Conservation (phyloP, 257 asterid genomes). For the Nicotiana benthamiana region DNA sequence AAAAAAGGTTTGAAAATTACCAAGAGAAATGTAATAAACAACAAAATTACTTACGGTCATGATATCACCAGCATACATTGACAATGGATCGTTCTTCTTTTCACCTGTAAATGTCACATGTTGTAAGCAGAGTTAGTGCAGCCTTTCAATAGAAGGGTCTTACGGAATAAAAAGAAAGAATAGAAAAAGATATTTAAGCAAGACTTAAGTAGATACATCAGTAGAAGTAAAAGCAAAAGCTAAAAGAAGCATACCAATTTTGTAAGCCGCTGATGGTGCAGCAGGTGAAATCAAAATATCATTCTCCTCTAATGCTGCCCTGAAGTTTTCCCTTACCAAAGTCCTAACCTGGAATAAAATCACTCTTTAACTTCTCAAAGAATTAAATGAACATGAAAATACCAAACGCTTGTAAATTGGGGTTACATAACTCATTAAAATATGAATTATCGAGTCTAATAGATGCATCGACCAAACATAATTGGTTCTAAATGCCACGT, state of each 20-base stretch:
- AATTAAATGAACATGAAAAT: not conserved
- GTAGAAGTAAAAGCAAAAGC: slow-evolving; percentile 1
- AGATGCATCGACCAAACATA: not conserved
- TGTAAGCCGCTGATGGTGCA: slow-evolving; percentile 89
- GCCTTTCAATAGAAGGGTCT: not conserved
- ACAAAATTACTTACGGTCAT: slow-evolving; percentile 71
- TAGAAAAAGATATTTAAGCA: not conserved
- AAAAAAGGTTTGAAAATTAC: not conserved
- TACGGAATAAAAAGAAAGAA: slow-evolving; percentile 1
- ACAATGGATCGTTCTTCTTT: slow-evolving; percentile 95
- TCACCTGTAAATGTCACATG: slow-evolving; percentile 55
- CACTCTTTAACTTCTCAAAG: slow-evolving; percentile 6
- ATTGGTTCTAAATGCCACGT: not conserved
- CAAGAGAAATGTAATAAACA: not conserved
- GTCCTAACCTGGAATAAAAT: slow-evolving; percentile 66
- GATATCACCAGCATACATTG: slow-evolving; percentile 98
- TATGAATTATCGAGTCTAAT: not conserved
- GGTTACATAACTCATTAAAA: not conserved
- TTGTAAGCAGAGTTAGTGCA: not conserved
- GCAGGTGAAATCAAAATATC: slow-evolving; percentile 96
- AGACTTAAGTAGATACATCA: not conserved
- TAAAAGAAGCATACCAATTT: slow-evolving; percentile 44
- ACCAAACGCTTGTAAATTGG: not conserved
- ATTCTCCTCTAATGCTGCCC: slow-evolving; percentile 59
- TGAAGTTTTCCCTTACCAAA: slow-evolving; percentile 65